Evolutionary conservation across 805 yeast genomes (phyloP), one percentile per base, ranked within the genome.

Genomic region (Ogataea siamensis): DNA sequence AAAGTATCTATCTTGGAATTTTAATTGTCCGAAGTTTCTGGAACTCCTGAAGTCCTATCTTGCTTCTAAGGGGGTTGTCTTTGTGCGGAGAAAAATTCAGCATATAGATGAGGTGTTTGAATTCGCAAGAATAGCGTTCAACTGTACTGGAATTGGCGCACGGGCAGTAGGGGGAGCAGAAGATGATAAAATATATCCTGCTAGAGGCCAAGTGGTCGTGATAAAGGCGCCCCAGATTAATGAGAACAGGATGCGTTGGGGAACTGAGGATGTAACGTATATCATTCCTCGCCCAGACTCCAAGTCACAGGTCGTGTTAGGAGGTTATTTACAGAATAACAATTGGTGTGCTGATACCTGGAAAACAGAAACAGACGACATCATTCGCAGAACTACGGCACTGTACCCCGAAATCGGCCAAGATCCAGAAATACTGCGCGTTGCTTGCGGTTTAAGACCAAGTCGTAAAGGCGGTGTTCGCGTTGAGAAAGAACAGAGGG

Each of bases 141-240:
- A 86, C 51, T 84, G 94, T 58, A 70, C 88, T 0, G 95, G 94
- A 6, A 64, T 82, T 14, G 85, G 88, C 8, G 84, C 93, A 2
- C 66, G 66, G 32, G 55, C 59, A 2, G 62, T 86, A 5, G 78
- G 78, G 6, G 93, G 89, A 9, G 86, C 82, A 12, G 62, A 65
- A 14, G 95, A 86, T 53, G 44, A 63, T 7, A 61, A 64, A 1
- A 73, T 81, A 13, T 82, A 78, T 48, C 91, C 95, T 6, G 76
- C 85, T 1, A 67, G 95, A 42, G 95, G 95, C 5, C 94, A 85
- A 54, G 87, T 84, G 17, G 81, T 83, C 13, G 80, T 83, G 7
- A 69, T 84, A 15, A 72, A 68, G 43, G 87, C 87, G 0, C 87
- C 88, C 3, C 83, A 81, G 49, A 66, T 83, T 43, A 64, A 63